Base-by-base conservation (phyloP, 75 land plant species). In the Selaginella tamariscina region DNA sequence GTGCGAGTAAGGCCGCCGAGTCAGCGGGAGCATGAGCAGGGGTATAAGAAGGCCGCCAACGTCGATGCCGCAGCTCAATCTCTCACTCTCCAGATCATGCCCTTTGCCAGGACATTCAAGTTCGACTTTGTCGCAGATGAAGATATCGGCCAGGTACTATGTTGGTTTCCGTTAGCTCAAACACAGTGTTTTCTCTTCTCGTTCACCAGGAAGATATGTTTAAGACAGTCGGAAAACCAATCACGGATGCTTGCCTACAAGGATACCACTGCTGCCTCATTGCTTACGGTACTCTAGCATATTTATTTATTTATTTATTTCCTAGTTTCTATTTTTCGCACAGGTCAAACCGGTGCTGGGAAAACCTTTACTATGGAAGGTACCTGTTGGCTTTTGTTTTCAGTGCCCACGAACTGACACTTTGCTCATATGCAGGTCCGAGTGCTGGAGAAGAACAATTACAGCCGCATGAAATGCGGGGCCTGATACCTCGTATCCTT, bases 291-390 rank as follows among this genome's bases (percentile, higher is more conserved):
- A 65, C 2, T 31, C 30, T 21, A 65, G 8, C 2, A 29, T 5
- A 27, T 33, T 20, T 33, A 39, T 39, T 39, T 15, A 65, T 29
- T 32, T 29, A 29, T 26, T 8, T 13, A 5, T 65, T 65, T 31
- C 22, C 22, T 27, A 39, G 1, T 30, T 20, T 1, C 13, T 8
- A 26, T n/a, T 8, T 67, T 5, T 5, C 18, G n/a, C n/a, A n/a
- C 65, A 70, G 71, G 71, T 56, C 73, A 71, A 44, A 71, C 73
- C 15, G 73, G 73, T 20, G 73, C 73, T 11, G 73, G 73, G 23
- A 71, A 71, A 55, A 71, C 73, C 56, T 71, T 65, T 29, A 71
- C 73, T 1, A 71, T 71, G 73, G 73, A 71, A 64, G 73, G 73
- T 71, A 64, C 11, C 49, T 39, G 5, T 39, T 5, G 15, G 49